Conservation (phyloP, 441 rosid species). For the Populus hybrid region DNA sequence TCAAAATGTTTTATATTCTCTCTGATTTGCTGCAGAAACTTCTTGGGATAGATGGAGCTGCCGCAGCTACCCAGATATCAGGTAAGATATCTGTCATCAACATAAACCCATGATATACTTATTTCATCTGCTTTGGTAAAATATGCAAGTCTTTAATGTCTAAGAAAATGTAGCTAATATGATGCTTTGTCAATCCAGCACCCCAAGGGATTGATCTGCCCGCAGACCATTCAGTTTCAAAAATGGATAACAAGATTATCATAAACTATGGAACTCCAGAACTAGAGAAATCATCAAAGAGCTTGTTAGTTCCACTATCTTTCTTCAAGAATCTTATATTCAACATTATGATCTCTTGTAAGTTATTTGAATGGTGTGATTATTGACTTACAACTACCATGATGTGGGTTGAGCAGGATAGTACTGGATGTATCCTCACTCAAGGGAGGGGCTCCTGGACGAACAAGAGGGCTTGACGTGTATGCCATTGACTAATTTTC, state of each 20-base stretch:
- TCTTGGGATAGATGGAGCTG: constrained; percentile 55
- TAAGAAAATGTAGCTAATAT: constrained; percentile 5
- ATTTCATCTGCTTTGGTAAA: background rate
- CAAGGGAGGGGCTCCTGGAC: constrained; percentile 78
- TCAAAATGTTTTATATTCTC: background rate
- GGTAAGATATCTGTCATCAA: constrained; percentile 30
- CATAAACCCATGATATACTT: background rate
- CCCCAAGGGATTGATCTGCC: constrained; percentile 58
- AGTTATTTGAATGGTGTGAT: constrained; percentile 9
- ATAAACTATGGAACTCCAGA: constrained; percentile 40
- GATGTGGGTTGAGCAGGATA: constrained; percentile 43
- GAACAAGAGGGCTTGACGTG: constrained; percentile 76
- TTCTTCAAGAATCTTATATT: background rate
- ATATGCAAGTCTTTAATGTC: constrained; percentile 4
- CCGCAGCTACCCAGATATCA: constrained; percentile 40
- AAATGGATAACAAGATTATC: constrained; percentile 45
- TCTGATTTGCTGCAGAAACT: constrained; percentile 40
- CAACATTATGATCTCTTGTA: no score
- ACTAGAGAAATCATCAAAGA: constrained; percentile 45
- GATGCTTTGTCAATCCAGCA: constrained; percentile 38
- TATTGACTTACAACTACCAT: background rate
- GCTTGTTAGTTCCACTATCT: constrained; percentile 40
- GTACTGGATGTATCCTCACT: constrained; percentile 67
- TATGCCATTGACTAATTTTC: constrained; percentile 44
- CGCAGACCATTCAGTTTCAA: constrained; percentile 49